Evolutionary conservation across 2,329 filamentous ascomycete genomes (phyloP).

Genomic region (Shiraia bambusicola): DNA sequence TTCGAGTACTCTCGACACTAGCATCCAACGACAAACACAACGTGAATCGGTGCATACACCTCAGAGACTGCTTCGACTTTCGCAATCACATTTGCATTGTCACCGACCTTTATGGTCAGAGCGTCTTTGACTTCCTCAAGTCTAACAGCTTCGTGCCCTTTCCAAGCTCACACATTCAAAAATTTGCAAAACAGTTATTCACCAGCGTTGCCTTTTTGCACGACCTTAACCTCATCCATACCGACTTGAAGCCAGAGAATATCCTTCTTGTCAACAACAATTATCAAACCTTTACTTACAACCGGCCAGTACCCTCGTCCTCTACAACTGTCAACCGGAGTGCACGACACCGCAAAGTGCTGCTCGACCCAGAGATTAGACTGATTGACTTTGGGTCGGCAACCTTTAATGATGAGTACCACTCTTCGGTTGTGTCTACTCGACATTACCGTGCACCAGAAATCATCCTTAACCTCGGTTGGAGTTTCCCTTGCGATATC

Average conservation of each 20-base stretch:
- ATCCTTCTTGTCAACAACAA: conserved; percentile 65
- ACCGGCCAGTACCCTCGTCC: conserved; percentile 66
- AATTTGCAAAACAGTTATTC: conserved; percentile 90
- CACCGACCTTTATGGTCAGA: conserved; percentile 80
- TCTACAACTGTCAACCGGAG: conserved; percentile 59
- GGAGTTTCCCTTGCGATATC: conserved; percentile 69
- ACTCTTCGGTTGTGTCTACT: conserved; percentile 67
- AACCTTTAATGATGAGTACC: conserved; percentile 69
- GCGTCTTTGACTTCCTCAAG: conserved; percentile 98
- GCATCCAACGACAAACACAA: conserved; percentile 90
- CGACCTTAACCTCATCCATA: conserved; percentile 96
- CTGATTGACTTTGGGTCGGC: conserved; percentile 69
- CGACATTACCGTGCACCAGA: conserved; percentile 67
- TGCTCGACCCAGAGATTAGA: conserved; percentile 66
- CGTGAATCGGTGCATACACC: conserved; percentile 92
- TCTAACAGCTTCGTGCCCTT: conserved; percentile 94
- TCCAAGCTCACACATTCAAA: conserved; percentile 97
- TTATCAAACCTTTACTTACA: conserved; percentile 70
- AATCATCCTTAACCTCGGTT: conserved; percentile 67
- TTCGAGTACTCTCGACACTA: conserved; percentile 87
- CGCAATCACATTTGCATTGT: conserved; percentile 92
- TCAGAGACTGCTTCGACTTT: conserved; percentile 96
- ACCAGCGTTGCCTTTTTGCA: conserved; percentile 99
- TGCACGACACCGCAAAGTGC: conserved; percentile 62
- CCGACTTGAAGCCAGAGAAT: conserved; percentile 70